Base-by-base conservation (phyloP, 2,329 filamentous ascomycete species). In the Botrytis byssoidea region DNA sequence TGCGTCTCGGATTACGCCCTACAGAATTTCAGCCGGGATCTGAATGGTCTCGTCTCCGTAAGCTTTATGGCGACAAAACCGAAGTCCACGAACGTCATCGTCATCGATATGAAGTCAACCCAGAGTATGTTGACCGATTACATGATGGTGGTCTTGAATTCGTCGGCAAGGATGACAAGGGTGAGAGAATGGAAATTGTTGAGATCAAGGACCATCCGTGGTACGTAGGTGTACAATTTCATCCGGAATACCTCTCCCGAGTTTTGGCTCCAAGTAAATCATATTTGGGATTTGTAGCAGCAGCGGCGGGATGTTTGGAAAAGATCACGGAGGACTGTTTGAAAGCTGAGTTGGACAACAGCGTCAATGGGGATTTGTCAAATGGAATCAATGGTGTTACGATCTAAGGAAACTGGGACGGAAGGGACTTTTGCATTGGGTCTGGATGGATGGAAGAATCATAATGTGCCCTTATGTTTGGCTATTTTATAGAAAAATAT, bases 61-160 rank as follows among this genome's bases (percentile, higher is more conserved):
- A 88, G 12, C 84, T 97, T 16, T 97, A 97, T 82, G 91, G 91
- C 5, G 83, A 84, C 2, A 84, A 83, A 1, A 82, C 85, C 0
- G 82, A 83, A 29, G 87, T 92, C 61, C 83, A 87, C 74, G 94
- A 97, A 85, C 89, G 94, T 69, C 94, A 97, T 82, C 90, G 94
- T 74, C 94, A 97, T 83, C 89, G 94, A 55, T 97, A 97, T 81
- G 94, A 97, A 84, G 93, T 97, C 77, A 97, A 97, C 83, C 94
- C 94, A 0, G 88, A 89, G 18, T 91, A 91, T 79, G 89, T 97
- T 70, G 89, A 91, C 6, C 83, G 84, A 46, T 85, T 97, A 5
- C 87, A 93, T 76, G 83, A 88, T 64, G 89, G 87, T 8, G 94
- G 94, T 0, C 85, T 97, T 46, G 84, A 86, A 60, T 95, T 97